Evolutionary conservation across 257 asterid species (phyloP), one percentile per base, ranked within the genome.

Genomic region (Handroanthus guayacan): DNA sequence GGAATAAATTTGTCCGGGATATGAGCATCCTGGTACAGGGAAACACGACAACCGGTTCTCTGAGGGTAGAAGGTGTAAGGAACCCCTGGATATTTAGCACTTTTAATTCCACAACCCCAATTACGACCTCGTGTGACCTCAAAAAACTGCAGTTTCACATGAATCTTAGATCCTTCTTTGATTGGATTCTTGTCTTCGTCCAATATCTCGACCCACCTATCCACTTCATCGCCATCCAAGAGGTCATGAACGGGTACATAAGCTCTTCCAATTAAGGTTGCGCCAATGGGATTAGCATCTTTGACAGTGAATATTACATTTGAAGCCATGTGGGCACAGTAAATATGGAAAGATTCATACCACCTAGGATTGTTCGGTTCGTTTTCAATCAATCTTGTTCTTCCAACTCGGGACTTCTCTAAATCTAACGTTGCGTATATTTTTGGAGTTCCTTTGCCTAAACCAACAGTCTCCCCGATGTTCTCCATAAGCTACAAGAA

Each of bases 61-160:
- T 93, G 98, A 2, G 88, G 44, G 66, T 52, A 91, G 86, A 91
- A 93, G 1, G 98, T 91, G 78, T 89, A 91, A 6, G 98, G 98
- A 45, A 93, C 98, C 6, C 98, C 98, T 2, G 97, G 98, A 69
- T 79, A 88, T 63, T 86, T 87, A 2, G 79, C 7, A 65, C 87
- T 85, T 48, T 88, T 84, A 55, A 93, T 81, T 36, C 96, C 98
- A 43, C 80, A 90, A 38, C 83, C 94, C 89, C 94, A 93, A 44
- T 86, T 89, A 2, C 92, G 86, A 48, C 90, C 98, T 10, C 93
- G 87, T 3, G 75, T 39, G 5, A 91, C 82, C 10, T 91, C 93
- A 48, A 87, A 93, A 70, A 48, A 91, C 60, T 89, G 94, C 3
- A 93, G 82, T 78, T 78, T 86, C 39, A 90, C 90, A 57, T 87